Base-by-base conservation (phyloP, 75 land plant species). In the Azolla pinnata region DNA sequence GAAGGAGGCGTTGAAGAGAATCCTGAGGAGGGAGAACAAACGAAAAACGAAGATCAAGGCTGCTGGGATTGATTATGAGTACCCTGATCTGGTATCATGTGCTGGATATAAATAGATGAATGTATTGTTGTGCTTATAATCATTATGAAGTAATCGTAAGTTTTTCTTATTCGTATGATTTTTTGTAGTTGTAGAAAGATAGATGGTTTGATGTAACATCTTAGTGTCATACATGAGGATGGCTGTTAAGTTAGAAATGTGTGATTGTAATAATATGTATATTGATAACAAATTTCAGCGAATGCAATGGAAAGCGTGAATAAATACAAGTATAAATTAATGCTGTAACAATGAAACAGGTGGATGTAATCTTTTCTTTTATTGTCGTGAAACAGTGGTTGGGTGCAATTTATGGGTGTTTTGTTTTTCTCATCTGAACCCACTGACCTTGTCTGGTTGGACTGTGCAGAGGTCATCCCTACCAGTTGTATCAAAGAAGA, bases 11-110 rank as follows among this genome's bases (percentile, higher is more conserved):
- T 62, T 90, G 14, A 68, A 65, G 62, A 42, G 56, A 57, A 74
- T 90, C 35, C 2, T 81, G 63, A 79, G 69, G 38, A 67, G 77
- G 19, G 85, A 86, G 61, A 61, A 68, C 44, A 79, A 58, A 33
- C 79, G 91, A 1, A 51, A 74, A 24, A 75, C 67, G 72, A 75
- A 64, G 40, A 80, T 90, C n/a, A 62, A 74, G 57, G 85, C 63
- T 45, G 81, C 86, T 62, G 96, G 86, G 23, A 86, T 90, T 66
- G 97, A 83, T 29, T 90, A 79, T 56, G 85, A 83, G 17, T 90
- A 83, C 44, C 97, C 87, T 44, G 82, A 83, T 32, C 54, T 90
- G 62, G 97, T 90, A 77, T 72, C 87, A 71, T 50, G 40, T n/a
- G n/a, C n/a, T n/a, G n/a, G n/a, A n/a, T 61, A 51, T 40, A 16